Evolutionary conservation across 1,284 basidiomycete species (phyloP).

Genomic region (Puccinia novopanici): DNA sequence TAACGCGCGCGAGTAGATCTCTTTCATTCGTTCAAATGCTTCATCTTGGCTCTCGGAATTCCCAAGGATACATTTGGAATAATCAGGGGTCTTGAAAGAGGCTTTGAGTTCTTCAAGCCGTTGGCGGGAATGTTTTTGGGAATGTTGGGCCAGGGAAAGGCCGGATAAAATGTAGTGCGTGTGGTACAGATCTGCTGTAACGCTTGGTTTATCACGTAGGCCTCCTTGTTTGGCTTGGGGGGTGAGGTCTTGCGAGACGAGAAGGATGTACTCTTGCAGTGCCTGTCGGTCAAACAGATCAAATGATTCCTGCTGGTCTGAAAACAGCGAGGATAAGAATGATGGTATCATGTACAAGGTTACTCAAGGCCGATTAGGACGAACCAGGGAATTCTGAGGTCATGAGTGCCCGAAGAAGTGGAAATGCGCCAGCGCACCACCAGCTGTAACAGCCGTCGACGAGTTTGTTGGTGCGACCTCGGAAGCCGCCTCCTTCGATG

Average conservation of each 20-base stretch:
- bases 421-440: slow-evolving; percentile 94
- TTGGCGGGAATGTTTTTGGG: slow-evolving; percentile 15
- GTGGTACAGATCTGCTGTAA: slow-evolving; percentile 79
- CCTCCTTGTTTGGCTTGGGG: slow-evolving; percentile 40
- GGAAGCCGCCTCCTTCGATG: slow-evolving; percentile 86
- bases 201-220: slow-evolving; percentile 42
- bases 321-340: background rate
- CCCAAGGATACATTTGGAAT: slow-evolving; percentile 22
- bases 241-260: slow-evolving; percentile 55
- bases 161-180: slow-evolving; percentile 87
- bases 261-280: slow-evolving; percentile 58
- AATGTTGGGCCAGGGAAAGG: slow-evolving; percentile 80
- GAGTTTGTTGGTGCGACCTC: slow-evolving; percentile 91
- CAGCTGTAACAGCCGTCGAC: slow-evolving; percentile 99
- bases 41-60: slow-evolving; percentile 12
- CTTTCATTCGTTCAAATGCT: slow-evolving; percentile 20
- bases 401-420: slow-evolving; percentile 71
- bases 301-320: slow-evolving; percentile 4
- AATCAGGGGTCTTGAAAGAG: slow-evolving; percentile 3
- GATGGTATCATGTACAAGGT: background rate
- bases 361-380: background rate
- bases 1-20: slow-evolving; percentile 24
- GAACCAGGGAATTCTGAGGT: slow-evolving; percentile 57
- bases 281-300: slow-evolving; percentile 56
- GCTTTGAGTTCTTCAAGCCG: background rate